A percentile compares a stretch with the other conserved stretches of the same genome.
These are phyloP conservation scores for Fusarium fracticaudum DNA, from an alignment of 2,329 filamentous ascomycete genomes.

Conservation along the genomic window DNA sequence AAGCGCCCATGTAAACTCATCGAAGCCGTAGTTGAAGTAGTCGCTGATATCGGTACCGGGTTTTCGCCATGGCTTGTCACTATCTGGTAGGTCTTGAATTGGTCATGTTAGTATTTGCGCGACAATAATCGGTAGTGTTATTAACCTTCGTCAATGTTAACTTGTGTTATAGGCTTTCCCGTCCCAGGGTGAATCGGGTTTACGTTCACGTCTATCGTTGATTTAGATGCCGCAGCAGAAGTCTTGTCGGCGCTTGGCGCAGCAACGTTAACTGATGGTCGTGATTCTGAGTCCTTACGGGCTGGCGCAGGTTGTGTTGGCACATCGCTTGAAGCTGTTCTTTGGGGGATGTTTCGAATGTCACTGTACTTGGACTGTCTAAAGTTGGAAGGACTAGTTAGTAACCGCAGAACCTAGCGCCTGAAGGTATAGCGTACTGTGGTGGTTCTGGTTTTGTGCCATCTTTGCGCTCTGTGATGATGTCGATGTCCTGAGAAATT, in stretches of 20 bases:
- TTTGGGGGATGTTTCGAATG: slow-evolving; percentile 71
- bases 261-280: slow-evolving; percentile 46
- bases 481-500: slow-evolving; percentile 67
- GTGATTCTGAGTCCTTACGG: slow-evolving; percentile 58
- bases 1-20: slow-evolving; percentile 97
- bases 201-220: slow-evolving; percentile 84
- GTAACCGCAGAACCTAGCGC: not conserved
- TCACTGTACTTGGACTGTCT: slow-evolving; percentile 72
- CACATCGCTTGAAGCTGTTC: slow-evolving; percentile 63
- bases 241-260: slow-evolving; percentile 62
- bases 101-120: slow-evolving; percentile 5
- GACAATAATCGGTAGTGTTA: not conserved
- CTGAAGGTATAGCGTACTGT: slow-evolving; percentile 55
- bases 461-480: slow-evolving; percentile 74
- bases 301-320: slow-evolving; percentile 55
- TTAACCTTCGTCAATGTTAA: slow-evolving; percentile 76
- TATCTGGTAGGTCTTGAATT: slow-evolving; percentile 71
- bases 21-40: slow-evolving; percentile 99
- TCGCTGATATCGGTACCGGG: slow-evolving; percentile 95
- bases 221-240: slow-evolving; percentile 76
- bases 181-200: slow-evolving; percentile 81
- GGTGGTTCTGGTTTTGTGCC: slow-evolving; percentile 68
- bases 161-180: slow-evolving; percentile 82
- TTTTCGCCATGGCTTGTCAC: slow-evolving; percentile 94
- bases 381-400: slow-evolving; percentile 6